Percentiles rank a stretch among this genome's conserved stretches.
These are phyloP conservation scores for Stachybotrys chartarum DNA, from an alignment of 2,329 filamentous ascomycete genomes.

Conservation along the genomic window DNA sequence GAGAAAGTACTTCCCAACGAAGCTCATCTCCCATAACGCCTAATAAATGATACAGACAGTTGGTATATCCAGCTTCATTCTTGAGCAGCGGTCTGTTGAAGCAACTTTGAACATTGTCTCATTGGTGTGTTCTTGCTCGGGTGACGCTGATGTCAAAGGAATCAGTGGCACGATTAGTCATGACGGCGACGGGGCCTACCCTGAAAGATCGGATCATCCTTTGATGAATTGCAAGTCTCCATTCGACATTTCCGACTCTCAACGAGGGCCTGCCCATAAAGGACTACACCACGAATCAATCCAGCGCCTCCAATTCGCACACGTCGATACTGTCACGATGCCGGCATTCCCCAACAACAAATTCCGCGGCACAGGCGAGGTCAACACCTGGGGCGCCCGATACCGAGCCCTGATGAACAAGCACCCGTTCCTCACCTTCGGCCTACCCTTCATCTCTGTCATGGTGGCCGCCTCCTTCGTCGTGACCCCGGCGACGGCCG, in stretches of 20 bases:
- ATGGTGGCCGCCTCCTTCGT: conserved; percentile 92
- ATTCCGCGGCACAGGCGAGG: conserved; percentile 60
- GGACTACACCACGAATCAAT: not conserved
- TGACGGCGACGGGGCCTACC: not conserved
- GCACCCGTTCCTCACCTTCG: conserved; percentile 88
- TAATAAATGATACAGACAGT: no score
- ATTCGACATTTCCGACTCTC: conserved; percentile 6
- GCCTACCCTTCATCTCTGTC: conserved; percentile 82
- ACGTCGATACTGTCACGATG: conserved; percentile 13
- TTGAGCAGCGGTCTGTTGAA: no score
- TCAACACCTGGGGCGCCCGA: conserved; percentile 61
- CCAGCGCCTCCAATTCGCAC: no score
- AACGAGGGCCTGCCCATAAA: conserved; percentile 5
- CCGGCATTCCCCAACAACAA: conserved; percentile 60
- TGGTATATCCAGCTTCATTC: no score
- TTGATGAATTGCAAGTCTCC: conserved; percentile 7
- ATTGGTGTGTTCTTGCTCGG: no score
- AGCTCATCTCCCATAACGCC: no score
- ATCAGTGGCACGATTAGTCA: no score
- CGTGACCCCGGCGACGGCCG: conserved; percentile 85
- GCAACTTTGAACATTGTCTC: no score
- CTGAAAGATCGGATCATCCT: not conserved
- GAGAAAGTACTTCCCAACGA: no score
- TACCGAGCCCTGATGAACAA: conserved; percentile 71
- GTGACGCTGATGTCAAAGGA: no score